These are phyloP conservation scores for Mortierella sp. DNA, from an alignment of 371 early-diverging fungal species.

Conservation along the genomic window DNA sequence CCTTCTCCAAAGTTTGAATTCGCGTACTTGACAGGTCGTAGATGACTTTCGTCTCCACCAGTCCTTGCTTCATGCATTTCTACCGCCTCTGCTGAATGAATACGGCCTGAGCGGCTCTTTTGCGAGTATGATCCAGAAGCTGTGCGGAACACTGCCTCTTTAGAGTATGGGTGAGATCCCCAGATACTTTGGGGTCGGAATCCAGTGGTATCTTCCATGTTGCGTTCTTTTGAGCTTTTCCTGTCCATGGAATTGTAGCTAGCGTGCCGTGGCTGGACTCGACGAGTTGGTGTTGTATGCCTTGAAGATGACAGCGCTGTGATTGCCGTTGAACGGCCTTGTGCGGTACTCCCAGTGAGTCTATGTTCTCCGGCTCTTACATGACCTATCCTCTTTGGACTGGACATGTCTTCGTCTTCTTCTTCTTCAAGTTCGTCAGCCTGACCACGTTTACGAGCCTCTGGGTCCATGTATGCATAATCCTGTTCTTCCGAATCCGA, in stretches of 20 bases:
- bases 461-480: neutral
- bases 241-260: conserved; percentile 2
- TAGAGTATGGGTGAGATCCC: conserved; percentile 39
- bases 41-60: neutral
- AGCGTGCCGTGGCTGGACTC: neutral
- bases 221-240: neutral
- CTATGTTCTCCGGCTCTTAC: no score
- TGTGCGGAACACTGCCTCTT: conserved; percentile 5
- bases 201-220: neutral
- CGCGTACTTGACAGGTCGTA: neutral
- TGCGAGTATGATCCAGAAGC: neutral
- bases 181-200: conserved; percentile 39
- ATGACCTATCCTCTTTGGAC: neutral
- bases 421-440: conserved; percentile 9
- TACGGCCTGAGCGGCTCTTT: neutral
- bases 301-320: neutral
- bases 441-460: neutral
- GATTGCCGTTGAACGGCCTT: no score
- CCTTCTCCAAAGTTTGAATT: neutral
- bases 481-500: conserved; percentile 40
- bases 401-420: conserved; percentile 13
- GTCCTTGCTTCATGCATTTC: neutral
- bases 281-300: neutral
- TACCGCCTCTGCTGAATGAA: neutral
- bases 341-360: no score